A percentile compares a stretch with the other conserved stretches of the same genome.
phyloP scores from a whole-genome alignment of 2,329 filamentous ascomycete species.

The Cladophialophora exuberans region DNA sequence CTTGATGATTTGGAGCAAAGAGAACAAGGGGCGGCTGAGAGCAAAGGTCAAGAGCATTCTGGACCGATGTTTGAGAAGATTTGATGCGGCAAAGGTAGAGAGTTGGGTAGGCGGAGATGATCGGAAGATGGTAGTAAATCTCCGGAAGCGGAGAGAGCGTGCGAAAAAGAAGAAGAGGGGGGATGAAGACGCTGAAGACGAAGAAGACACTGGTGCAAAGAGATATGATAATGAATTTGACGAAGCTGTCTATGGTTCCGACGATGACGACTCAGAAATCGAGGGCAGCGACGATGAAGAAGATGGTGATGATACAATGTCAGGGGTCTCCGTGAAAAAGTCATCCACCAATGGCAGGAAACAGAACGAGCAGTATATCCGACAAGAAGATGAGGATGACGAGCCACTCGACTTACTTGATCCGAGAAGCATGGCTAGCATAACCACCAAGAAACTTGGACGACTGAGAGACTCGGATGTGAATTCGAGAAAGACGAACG shows the following conservation, averaged over 20 bases:
- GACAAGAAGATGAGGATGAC: conserved; percentile 77
- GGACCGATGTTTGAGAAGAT: conserved; percentile 89
- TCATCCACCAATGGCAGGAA: conserved; percentile 51
- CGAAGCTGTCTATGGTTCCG: conserved; percentile 88
- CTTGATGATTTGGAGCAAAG: conserved; percentile 93
- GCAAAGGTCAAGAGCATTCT: conserved; percentile 98
- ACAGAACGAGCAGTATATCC: conserved; percentile 73
- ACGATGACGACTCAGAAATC: conserved; percentile 51
- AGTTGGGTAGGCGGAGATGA: conserved; percentile 71
- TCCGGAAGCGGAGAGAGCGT: conserved; percentile 91
- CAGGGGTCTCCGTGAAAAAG: conserved; percentile 31
- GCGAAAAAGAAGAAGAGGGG: conserved; percentile 86
- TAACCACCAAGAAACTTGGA: conserved; percentile 57
- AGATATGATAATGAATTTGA: conserved; percentile 93
- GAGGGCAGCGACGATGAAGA: conserved; percentile 56
- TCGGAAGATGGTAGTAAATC: conserved; percentile 87
- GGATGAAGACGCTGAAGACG: conserved; percentile 58
- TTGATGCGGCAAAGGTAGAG: conserved; percentile 81
- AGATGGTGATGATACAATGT: conserved; percentile 31
- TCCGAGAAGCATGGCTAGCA: conserved; percentile 84
- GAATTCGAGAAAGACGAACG: conserved; percentile 43
- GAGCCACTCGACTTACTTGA: conserved; percentile 94
- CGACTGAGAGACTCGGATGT: conserved; percentile 45
- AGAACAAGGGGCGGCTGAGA: conserved; percentile 97
- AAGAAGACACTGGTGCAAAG: conserved; percentile 54